Evolutionary conservation across 306 rosid species (phyloP), one percentile per base, ranked within the genome.

Genomic region (apple (Malus domestica)): DNA sequence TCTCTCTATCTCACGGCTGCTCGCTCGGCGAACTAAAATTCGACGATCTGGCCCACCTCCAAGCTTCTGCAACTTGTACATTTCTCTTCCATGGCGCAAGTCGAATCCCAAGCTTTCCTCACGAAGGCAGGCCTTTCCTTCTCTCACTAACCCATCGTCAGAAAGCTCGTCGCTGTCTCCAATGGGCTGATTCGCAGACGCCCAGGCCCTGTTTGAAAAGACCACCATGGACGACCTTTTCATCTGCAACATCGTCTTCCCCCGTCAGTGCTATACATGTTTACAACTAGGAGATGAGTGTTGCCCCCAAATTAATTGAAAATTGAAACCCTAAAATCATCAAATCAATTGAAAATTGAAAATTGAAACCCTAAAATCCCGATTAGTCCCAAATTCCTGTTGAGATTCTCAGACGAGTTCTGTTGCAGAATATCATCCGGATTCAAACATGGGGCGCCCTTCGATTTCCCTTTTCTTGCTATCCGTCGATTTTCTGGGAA

Each of bases 151-250:
- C 70, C 78, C 9, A 25, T 85, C 29, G 51, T 79, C 46, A 8
- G 86, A 1, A 86, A 85, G 77, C 79, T 89, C 44, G 73, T 86
- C 93, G 10, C 77, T 87, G 46, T 87, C 87, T 66, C 86, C 89
- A 4, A 30, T 63, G 11, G 97, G 92, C 58, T 83, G 84, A 66
- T 86, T 91, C 19, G 84, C 77, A 10, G 68, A 83, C 78, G 90
- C 97, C 10, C 80, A 82, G 22, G 76, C 89, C 35, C 71, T 91
- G 77, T 91, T 89, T 74, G 84, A 72, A 46, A 80, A 81, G 44
- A 87, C 91, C 68, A 10, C 85, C 67, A 85, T 72, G 80, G 84
- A 86, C 58, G 79, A 87, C 46, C 33, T 88, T 33, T 88, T 80
- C 70, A 70, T 82, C 69, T 86, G 84, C 45, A 83, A 88, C 78